Base-by-base conservation (phyloP, 1,139 yeast genomes). In the Casaregolazyma lundiana region DNA sequence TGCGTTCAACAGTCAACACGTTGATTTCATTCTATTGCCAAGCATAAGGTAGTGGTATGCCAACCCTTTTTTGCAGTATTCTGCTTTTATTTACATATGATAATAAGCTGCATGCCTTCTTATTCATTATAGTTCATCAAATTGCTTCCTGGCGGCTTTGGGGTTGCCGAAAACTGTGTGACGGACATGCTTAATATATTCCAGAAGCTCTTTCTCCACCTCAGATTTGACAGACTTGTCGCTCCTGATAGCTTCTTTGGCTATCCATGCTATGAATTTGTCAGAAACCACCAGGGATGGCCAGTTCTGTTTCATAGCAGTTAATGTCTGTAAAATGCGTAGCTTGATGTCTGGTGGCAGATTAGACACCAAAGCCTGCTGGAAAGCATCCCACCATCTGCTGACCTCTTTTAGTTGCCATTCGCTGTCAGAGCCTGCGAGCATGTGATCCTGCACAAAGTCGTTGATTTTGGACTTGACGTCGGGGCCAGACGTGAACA, bases 121-220 rank as follows among this genome's bases (percentile, higher is more conserved):
- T 11, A 3, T 22, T 16, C 13, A 6, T 52, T 56, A 77, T 34
- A 80, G 63, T 50, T 81, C 87, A 60, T 79, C 84, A 50, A 45
- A 45, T 30, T 69, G 41, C 57, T 80, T 80, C 50, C 90, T 72
- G 47, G 70, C 64, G 0, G 85, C 96, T 60, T 77, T 71, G 8
- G 87, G 88, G 58, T 88, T 88, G 1, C 96, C 96, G 68, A 86
- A 88, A 1, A 84, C 78, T 26, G 67, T 62, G 61, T 86, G 92
- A 55, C 95, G 76, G 13, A 83, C 76, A 21, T 71, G 70, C 38
- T 69, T 50, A 13, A 51, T 49, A 38, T 49, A 64, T 47, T 43
- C 50, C 4, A 75, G 77, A 44, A 77, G 73, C 3, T 63, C 67
- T 32, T 24, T 21, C 9, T 32, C 41, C 11, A 15, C 39, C 19